phyloP scores from a whole-genome alignment of 306 rosid species.

The Trichosanthes truncata region DNA sequence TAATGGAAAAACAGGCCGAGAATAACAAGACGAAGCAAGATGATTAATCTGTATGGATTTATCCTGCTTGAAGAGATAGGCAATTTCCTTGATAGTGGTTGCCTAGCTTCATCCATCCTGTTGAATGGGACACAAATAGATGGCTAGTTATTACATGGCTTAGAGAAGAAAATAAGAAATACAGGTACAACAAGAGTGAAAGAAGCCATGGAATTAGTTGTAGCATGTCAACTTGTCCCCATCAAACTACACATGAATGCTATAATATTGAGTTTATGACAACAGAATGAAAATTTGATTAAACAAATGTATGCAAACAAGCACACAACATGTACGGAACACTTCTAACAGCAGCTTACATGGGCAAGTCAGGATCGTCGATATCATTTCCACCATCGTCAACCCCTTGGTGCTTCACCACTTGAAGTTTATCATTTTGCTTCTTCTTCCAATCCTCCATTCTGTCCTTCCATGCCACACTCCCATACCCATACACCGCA shows the following conservation, averaged over 20 bases:
- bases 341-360: conserved; percentile 32
- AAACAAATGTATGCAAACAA: not conserved
- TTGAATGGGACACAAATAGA: conserved; percentile 10
- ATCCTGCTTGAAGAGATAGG: conserved; percentile 91
- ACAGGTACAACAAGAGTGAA: not conserved
- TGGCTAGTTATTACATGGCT: not conserved
- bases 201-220: not conserved
- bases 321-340: not conserved
- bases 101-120: conserved; percentile 99
- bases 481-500: conserved; percentile 93
- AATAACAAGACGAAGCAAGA: conserved; percentile 68
- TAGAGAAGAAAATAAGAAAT: not conserved
- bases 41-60: conserved; percentile 87
- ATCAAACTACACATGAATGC: not conserved
- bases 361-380: conserved; percentile 78
- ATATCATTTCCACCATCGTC: conserved; percentile 43
- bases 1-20: conserved; percentile 82
- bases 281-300: not conserved
- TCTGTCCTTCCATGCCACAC: conserved; percentile 94
- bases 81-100: conserved; percentile 82
- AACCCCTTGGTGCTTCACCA: conserved; percentile 79
- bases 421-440: conserved; percentile 86
- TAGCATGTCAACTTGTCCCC: not conserved
- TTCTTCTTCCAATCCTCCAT: conserved; percentile 94
- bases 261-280: not conserved